Conservation (phyloP, 1,284 basidiomycete genomes). For the Cryptococcus wingfieldii region DNA sequence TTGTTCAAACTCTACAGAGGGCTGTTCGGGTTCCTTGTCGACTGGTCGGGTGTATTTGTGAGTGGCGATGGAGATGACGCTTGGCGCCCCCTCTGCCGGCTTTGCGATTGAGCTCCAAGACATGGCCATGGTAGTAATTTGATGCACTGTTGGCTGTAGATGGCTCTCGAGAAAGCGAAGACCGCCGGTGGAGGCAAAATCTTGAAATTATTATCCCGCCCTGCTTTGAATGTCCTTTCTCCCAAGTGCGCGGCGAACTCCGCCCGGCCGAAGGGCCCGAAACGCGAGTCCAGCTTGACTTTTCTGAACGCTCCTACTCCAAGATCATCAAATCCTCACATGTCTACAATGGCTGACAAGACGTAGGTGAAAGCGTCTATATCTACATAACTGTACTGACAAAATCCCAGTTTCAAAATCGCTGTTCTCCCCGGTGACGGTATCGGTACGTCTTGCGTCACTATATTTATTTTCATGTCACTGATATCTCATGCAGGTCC, state of each 20-base stretch:
- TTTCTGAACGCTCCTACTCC: slow-evolving; percentile 4
- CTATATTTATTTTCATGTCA: not conserved
- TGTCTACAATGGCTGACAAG: slow-evolving; percentile 17
- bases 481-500: slow-evolving; percentile 60
- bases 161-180: not conserved
- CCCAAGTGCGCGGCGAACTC: not conserved
- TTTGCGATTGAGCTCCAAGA: slow-evolving; percentile 33
- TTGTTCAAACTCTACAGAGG: not conserved
- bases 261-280: no score
- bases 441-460: slow-evolving; percentile 64
- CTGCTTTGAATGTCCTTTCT: slow-evolving; percentile 5
- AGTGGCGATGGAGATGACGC: slow-evolving; percentile 18
- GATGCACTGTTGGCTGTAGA: not conserved
- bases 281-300: not conserved
- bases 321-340: not conserved
- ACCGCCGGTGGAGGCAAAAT: slow-evolving; percentile 2
- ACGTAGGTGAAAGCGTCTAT: slow-evolving; percentile 9
- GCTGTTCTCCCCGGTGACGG: slow-evolving; percentile 92
- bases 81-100: slow-evolving; percentile 12
- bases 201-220: not conserved
- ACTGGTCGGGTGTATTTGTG: not conserved
- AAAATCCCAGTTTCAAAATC: slow-evolving; percentile 61
- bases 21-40: not conserved
- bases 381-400: not conserved
- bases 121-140: slow-evolving; percentile 20